A percentile compares a stretch with the other conserved stretches of the same genome.
Conservation (phyloP, 345 rosid genomes). For the Carallia brachiata region DNA sequence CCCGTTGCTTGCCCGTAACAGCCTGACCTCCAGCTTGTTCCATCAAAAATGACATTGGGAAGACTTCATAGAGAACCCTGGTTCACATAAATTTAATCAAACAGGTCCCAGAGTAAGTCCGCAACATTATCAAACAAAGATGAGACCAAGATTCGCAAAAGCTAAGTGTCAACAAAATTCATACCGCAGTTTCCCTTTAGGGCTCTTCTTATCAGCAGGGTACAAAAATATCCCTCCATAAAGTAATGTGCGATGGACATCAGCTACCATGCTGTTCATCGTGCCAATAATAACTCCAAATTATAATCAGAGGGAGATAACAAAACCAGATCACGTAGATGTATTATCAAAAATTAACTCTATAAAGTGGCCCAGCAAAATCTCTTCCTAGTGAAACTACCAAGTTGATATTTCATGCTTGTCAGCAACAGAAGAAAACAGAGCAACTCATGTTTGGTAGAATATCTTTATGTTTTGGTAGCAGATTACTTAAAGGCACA, state of each 20-base stretch:
- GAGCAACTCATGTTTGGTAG: too few relatives aligned
- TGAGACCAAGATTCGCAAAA: not conserved
- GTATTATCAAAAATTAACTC: not conserved
- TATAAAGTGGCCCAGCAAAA: not conserved
- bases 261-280: constrained; percentile 91
- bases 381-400: too few relatives aligned
- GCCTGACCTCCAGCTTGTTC: constrained; percentile 99
- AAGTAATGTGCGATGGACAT: constrained; percentile 93
- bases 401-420: too few relatives aligned
- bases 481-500: too few relatives aligned
- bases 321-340: not conserved
- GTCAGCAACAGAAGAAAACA: too few relatives aligned
- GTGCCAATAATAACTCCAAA: constrained; percentile 8
- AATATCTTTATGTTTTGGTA: too few relatives aligned
- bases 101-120: not conserved
- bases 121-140: not conserved
- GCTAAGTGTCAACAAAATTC: constrained; percentile 8
- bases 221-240: constrained; percentile 95
- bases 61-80: constrained; percentile 93
- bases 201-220: constrained; percentile 96
- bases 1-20: constrained; percentile 86
- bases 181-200: constrained; percentile 90
- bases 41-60: constrained; percentile 95
- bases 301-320: not conserved
- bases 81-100: constrained; percentile 15